Conservation (phyloP, 1,284 basidiomycete species). For the Ganoderma leucocontextum region DNA sequence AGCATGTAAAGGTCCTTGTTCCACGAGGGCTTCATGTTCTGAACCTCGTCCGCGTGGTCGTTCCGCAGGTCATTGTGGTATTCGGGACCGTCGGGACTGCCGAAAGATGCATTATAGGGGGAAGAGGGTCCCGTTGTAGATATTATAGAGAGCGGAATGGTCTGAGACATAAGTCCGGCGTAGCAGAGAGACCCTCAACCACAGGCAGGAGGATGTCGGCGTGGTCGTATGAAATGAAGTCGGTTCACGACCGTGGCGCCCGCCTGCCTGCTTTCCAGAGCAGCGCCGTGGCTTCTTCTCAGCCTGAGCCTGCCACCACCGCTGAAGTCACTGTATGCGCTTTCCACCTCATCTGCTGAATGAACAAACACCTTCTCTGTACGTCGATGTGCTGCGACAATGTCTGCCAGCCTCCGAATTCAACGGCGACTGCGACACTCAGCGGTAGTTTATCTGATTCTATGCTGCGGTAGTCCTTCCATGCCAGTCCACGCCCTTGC, state of each 20-base stretch:
- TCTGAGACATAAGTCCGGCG: constrained; percentile 27
- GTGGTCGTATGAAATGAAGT: constrained; percentile 9
- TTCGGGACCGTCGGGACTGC: constrained; percentile 26
- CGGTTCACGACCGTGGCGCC: not conserved
- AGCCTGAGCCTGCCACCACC: not conserved
- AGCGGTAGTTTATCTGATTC: constrained; percentile 1
- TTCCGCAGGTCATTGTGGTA: constrained; percentile 29
- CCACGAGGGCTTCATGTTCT: constrained; percentile 59
- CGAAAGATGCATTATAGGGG: constrained; percentile 20
- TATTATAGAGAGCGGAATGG: constrained; percentile 32
- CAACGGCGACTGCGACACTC: constrained; percentile 5
- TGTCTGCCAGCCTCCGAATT: not conserved
- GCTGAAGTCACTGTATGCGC: not conserved
- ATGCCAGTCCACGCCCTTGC: not conserved
- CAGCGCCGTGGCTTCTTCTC: not conserved
- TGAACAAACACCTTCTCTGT: not conserved
- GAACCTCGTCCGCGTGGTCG: constrained; percentile 34
- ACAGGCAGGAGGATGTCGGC: constrained; percentile 16
- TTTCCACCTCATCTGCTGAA: not conserved
- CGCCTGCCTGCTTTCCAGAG: not conserved
- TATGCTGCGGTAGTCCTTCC: constrained; percentile 5
- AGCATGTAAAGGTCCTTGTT: constrained; percentile 66
- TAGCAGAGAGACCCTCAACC: constrained; percentile 10
- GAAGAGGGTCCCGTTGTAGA: constrained; percentile 18
- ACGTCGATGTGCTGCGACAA: constrained; percentile 1